Percentiles rank a stretch among this genome's conserved stretches.
Conservation (phyloP, 768 basidiomycete species). For the Panaeolus cyanescens region DNA sequence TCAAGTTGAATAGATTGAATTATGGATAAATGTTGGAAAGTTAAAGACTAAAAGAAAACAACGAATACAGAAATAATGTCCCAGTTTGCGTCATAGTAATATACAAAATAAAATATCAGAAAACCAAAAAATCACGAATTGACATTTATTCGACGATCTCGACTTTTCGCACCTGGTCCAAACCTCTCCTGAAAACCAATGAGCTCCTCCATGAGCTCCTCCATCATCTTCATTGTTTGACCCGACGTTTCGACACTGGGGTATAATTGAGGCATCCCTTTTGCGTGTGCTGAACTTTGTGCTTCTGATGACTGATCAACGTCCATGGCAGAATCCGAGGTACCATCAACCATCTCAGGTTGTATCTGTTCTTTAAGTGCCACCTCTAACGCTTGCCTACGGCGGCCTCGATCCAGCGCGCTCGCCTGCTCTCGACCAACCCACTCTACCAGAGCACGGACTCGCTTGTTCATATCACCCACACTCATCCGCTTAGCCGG, state of each 20-base stretch:
- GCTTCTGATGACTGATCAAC: slow-evolving; percentile 12
- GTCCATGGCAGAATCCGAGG: slow-evolving; percentile 14
- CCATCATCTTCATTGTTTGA: slow-evolving; percentile 80
- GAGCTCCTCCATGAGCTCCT: slow-evolving; percentile 87
- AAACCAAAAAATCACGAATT: neutral
- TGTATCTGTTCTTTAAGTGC: slow-evolving; percentile 41
- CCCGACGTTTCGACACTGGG: slow-evolving; percentile 19
- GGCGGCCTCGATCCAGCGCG: slow-evolving; percentile 68
- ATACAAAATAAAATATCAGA: neutral
- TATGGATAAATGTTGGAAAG: neutral
- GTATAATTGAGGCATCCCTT: neutral
- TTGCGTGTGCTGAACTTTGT: slow-evolving; percentile 2
- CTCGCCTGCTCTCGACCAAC: slow-evolving; percentile 87
- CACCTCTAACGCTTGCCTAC: slow-evolving; percentile 67
- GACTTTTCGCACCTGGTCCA: slow-evolving; percentile 53
- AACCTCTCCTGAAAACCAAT: slow-evolving; percentile 88
- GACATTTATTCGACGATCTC: slow-evolving; percentile 37
- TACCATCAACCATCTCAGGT: slow-evolving; percentile 9
- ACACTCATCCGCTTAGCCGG: slow-evolving; percentile 93
- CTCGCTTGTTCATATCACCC: slow-evolving; percentile 97
- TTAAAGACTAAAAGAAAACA: no score
- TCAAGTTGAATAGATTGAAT: no score
- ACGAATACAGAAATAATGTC: neutral
- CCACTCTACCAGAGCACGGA: slow-evolving; percentile 88
- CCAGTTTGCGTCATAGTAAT: neutral